phyloP scores from a whole-genome alignment of 169 alveolate genomes.

The Plasmodium knowlesi region DNA sequence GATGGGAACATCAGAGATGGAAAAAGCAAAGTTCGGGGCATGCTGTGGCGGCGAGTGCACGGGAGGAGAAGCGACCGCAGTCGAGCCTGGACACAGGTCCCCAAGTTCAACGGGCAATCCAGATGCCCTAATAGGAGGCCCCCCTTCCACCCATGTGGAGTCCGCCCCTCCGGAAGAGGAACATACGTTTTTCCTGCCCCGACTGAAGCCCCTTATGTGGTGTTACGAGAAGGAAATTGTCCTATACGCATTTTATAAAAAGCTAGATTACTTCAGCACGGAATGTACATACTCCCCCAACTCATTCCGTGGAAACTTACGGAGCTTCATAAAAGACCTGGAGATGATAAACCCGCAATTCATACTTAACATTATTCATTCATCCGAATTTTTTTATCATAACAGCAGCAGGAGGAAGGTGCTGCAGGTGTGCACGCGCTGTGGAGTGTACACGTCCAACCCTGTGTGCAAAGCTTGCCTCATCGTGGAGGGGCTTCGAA shows the following conservation, averaged over 20 bases:
- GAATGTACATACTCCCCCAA: conserved; percentile 98
- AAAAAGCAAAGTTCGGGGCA: not conserved
- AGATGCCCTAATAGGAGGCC: not conserved
- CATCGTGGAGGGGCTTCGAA: conserved; percentile 47
- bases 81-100: not conserved
- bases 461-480: conserved; percentile 64
- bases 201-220: conserved; percentile 96
- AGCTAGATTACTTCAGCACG: conserved; percentile 95
- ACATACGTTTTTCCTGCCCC: conserved; percentile 81
- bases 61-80: not conserved
- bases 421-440: conserved; percentile 14
- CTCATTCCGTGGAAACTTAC: conserved; percentile 97
- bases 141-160: not conserved
- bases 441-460: conserved; percentile 74
- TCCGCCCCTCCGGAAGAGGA: not conserved
- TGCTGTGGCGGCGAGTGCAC: not conserved
- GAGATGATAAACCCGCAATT: conserved; percentile 86
- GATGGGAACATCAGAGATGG: not conserved
- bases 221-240: conserved; percentile 97
- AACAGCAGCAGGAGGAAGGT: conserved; percentile 34
- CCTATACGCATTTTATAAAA: conserved; percentile 95
- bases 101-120: not conserved
- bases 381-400: conserved; percentile 78
- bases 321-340: conserved; percentile 93
- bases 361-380: conserved; percentile 77